Evolutionary conservation across 1,284 basidiomycete species (phyloP).

Genomic region (Leccinum pachyderme): DNA sequence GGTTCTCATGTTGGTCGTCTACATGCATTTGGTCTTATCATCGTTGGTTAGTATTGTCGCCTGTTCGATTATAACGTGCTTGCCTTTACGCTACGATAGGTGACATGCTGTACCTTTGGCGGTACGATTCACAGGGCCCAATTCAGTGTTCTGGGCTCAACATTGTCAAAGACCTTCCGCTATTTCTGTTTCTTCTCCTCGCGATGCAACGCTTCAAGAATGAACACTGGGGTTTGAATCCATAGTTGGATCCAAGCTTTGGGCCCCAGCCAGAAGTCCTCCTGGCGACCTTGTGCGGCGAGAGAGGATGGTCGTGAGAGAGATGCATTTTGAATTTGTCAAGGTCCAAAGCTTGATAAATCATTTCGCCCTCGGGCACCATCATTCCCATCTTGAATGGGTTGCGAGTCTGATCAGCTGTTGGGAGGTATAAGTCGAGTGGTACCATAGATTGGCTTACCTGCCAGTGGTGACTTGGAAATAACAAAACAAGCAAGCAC

Average conservation of each 20-base stretch:
- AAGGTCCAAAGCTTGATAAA: no score
- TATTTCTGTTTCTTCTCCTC: constrained; percentile 32
- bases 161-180: constrained; percentile 29
- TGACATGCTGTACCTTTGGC: constrained; percentile 3
- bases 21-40: not conserved
- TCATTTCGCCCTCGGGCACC: no score
- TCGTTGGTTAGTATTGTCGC: not conserved
- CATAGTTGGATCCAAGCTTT: constrained; percentile 2
- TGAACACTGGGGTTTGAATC: constrained; percentile 30
- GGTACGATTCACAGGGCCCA: constrained; percentile 1
- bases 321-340: no score
- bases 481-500: no score
- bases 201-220: constrained; percentile 31
- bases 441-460: no score
- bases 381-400: no score
- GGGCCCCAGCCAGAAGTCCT: no score
- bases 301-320: no score
- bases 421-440: no score
- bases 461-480: no score
- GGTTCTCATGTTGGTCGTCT: not conserved
- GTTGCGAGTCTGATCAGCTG: no score
- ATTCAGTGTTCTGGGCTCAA: constrained; percentile 7
- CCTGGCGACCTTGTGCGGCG: no score
- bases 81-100: not conserved
- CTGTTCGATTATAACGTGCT: not conserved